Percentiles rank a stretch among this genome's conserved stretches.
phyloP scores from a whole-genome alignment of 75 land plant species.

The Chamaecyparis obtusa region DNA sequence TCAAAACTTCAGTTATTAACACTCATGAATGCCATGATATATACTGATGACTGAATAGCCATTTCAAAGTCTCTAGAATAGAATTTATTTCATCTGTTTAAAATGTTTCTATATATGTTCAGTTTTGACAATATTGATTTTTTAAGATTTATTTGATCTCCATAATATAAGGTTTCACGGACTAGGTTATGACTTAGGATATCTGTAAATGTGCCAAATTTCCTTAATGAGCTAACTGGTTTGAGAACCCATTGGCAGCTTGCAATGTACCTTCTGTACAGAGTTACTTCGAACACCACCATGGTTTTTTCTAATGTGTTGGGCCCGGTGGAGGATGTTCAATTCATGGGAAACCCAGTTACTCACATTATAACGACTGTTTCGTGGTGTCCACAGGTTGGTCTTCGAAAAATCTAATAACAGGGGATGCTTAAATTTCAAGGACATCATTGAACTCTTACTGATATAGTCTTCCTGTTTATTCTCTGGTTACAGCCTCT shows the following conservation, averaged over 20 bases:
- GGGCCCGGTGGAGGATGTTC: conserved; percentile 71
- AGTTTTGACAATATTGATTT: neutral
- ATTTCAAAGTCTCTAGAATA: neutral
- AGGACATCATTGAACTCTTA: neutral
- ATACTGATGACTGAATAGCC: too few relatives aligned
- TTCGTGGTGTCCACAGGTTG: conserved; percentile 70
- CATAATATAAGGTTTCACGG: neutral
- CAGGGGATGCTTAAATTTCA: neutral
- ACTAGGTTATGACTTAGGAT: neutral
- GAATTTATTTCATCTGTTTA: neutral
- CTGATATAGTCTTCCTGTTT: conserved; percentile 3
- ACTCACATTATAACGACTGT: conserved; percentile 56
- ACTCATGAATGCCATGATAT: too few relatives aligned
- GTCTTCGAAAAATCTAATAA: neutral
- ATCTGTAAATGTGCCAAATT: neutral
- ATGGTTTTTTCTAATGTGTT: conserved; percentile 66
- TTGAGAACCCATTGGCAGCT: neutral
- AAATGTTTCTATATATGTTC: neutral
- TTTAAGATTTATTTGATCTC: neutral
- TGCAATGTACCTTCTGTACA: conserved; percentile 12
- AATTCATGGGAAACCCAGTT: conserved; percentile 58
- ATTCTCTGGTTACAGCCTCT: conserved; percentile 24
- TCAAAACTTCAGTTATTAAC: too few relatives aligned
- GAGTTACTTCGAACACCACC: conserved; percentile 49
- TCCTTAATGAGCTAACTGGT: neutral